Percentiles rank a stretch among this genome's conserved stretches.
phyloP scores from a whole-genome alignment of 139 green algal species.

The Closterium sp. region DNA sequence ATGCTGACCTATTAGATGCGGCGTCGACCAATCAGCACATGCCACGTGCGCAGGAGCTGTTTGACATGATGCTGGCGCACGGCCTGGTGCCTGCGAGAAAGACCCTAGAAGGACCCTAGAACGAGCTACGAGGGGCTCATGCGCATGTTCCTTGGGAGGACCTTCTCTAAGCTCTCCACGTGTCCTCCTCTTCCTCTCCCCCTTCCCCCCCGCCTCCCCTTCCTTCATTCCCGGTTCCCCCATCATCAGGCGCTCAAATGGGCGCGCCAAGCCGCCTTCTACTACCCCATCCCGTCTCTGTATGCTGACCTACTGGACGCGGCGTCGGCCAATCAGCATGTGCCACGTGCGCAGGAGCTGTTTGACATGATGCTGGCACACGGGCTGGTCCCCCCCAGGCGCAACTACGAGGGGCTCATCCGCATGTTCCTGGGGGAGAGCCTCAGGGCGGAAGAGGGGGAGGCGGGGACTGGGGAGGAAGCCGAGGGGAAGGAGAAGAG shows the following conservation, averaged over 20 bases:
- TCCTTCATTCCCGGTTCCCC: not conserved
- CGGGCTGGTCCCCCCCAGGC: not conserved
- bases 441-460: not conserved
- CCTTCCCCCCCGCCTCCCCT: not conserved
- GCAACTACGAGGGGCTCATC: slow-evolving; percentile 23
- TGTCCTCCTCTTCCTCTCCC: not conserved
- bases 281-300: not conserved
- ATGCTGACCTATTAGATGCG: no score
- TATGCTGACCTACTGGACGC: slow-evolving; percentile 4
- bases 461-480: not conserved
- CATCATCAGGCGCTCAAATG: slow-evolving; percentile 33
- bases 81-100: no score
- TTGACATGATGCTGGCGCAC: no score
- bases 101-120: no score
- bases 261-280: slow-evolving; percentile 10
- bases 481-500: not conserved
- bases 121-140: no score
- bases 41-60: no score
- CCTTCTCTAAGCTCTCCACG: not conserved
- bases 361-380: slow-evolving; percentile 20
- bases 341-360: slow-evolving; percentile 14
- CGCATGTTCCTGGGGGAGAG: not conserved
- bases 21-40: no score
- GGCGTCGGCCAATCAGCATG: not conserved
- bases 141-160: no score